phyloP scores from a whole-genome alignment of 805 yeast genomes.

The Candida jianshihensis region DNA sequence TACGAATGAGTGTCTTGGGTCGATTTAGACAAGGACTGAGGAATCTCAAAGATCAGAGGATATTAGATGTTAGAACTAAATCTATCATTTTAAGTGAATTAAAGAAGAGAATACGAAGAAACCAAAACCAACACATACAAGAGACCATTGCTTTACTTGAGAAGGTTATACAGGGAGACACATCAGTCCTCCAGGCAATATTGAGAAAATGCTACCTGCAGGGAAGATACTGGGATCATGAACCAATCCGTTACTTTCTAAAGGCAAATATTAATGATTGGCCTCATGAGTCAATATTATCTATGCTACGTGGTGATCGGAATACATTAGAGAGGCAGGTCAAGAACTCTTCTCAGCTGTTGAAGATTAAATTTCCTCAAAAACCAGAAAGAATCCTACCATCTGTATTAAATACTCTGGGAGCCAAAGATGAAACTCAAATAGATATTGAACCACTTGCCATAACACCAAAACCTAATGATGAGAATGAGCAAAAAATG shows the following conservation, averaged over 20 bases:
- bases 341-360: slow-evolving; percentile 3
- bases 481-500: slow-evolving; percentile 4
- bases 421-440: not conserved
- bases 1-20: too few relatives aligned
- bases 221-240: slow-evolving; percentile 16
- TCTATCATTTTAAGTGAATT: slow-evolving; percentile 4
- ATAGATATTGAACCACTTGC: slow-evolving; percentile 1
- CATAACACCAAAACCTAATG: slow-evolving; percentile 1
- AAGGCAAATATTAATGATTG: slow-evolving; percentile 14
- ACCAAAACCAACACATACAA: slow-evolving; percentile 1
- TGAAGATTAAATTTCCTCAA: slow-evolving; percentile 9
- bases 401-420: not conserved
- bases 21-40: not conserved
- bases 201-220: slow-evolving; percentile 13
- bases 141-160: slow-evolving; percentile 2
- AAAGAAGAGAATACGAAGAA: slow-evolving; percentile 8
- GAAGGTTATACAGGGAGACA: not conserved
- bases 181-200: slow-evolving; percentile 6
- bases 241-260: slow-evolving; percentile 14
- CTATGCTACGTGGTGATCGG: slow-evolving; percentile 4
- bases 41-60: not conserved
- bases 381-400: slow-evolving; percentile 11
- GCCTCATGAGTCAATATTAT: slow-evolving; percentile 16
- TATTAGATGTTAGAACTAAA: slow-evolving; percentile 4
- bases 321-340: slow-evolving; percentile 7